A percentile compares a stretch with the other conserved stretches of the same genome.
Conservation (phyloP, 139 green algal species). For the Protoeuglena noctilucae region DNA sequence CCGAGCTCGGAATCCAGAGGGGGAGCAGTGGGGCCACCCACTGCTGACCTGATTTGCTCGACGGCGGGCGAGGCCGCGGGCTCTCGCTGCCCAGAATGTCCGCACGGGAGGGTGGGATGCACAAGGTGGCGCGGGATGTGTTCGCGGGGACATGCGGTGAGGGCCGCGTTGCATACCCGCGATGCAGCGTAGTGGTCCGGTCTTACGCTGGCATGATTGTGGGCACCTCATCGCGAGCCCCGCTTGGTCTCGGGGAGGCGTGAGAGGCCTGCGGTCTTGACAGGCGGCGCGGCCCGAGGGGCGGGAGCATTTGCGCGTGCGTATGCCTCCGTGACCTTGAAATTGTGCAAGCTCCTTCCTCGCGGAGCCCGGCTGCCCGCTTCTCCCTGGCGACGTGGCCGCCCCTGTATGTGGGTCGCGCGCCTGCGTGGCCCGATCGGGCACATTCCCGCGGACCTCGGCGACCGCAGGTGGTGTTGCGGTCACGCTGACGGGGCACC, state of each 20-base stretch:
- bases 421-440: too few species aligned
- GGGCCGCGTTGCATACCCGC: not conserved
- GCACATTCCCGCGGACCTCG: not conserved
- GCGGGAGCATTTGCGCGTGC: not conserved
- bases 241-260: not conserved
- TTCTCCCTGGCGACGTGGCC: conserved; percentile 6
- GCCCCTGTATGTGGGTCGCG: conserved; percentile 1
- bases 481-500: conserved; percentile 73
- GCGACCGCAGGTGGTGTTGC: conserved; percentile 56
- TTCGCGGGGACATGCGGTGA: conserved; percentile 56
- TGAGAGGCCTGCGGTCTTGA: not conserved
- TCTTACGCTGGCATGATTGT: not conserved
- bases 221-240: not conserved
- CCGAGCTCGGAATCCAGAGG: too few species aligned
- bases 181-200: not conserved
- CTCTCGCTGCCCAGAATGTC: not conserved
- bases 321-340: conserved; percentile 7
- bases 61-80: not conserved
- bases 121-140: conserved; percentile 45
- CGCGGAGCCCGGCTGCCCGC: not conserved
- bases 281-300: not conserved
- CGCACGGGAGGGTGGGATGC: conserved; percentile 1
- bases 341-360: conserved; percentile 7
- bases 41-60: too few species aligned
- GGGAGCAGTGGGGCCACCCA: too few species aligned